Evolutionary conservation across 768 basidiomycete species (phyloP), one percentile per base, ranked within the genome.

Genomic region (Podaxis sp.): DNA sequence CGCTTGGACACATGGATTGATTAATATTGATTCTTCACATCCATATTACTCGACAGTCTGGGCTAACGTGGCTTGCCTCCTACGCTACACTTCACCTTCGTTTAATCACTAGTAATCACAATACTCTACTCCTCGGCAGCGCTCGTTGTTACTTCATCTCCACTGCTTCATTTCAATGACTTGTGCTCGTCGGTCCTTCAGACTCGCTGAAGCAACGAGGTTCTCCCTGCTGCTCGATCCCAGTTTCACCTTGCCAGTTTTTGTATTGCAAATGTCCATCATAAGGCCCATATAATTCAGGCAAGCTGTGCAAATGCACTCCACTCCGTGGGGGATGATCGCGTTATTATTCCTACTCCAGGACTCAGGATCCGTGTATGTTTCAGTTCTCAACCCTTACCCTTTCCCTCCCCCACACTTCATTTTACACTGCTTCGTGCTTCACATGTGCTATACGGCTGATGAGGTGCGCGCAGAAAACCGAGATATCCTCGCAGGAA

Each of bases 401-500:
- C 22, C 10, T 46, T 11, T 11, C 49, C 49, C 49, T 50, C 26
- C 49, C 49, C 49, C 20, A 24, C 24, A 50, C 22, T 50, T 28
- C 49, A 50, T 50, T 13, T 8, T 24, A 2, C 56, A 46, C 26
- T 56, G 40, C 17, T 56, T 41, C 15, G 17, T 44, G 38, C 33
- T 33, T 33, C 33, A 33, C 33, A 33, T 8, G 30, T 10, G 10
- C 15, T 56, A 56, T 22, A 3, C 2, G 49, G 22, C 22, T 28
- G 49, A 56, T 28, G 13, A 6, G 15, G 26, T 2, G 33, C 37
- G 2, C 51, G 4, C 57, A 76, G 74, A 67, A 72, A 60, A 60
- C 61, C 28, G 75, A 74, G 8, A 72, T 72, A 4, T 69, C 74
- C 36, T 62, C 71, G 20, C 76, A 77, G 58, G 71, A 62, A 57